These are phyloP conservation scores for Cyclospora cayetanensis DNA, from an alignment of 169 alveolate genomes.

Conservation along the genomic window DNA sequence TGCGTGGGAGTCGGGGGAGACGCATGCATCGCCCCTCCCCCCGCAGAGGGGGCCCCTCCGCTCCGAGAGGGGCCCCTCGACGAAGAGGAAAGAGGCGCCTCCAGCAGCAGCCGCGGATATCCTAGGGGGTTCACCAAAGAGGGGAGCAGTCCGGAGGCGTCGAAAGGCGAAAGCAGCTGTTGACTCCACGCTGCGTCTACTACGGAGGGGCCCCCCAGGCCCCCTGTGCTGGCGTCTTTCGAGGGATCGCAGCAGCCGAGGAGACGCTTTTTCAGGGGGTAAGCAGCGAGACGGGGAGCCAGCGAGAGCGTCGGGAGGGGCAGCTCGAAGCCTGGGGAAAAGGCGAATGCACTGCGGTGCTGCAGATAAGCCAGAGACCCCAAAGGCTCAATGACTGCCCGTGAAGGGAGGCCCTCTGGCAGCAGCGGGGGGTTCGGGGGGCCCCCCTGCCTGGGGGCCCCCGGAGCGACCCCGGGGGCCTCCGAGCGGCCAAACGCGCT, in stretches of 20 bases:
- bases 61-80: not conserved
- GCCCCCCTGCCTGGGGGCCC: not conserved
- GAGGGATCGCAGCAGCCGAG: conserved; percentile 1
- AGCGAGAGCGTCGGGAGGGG: conserved; percentile 22
- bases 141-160: conserved; percentile 1
- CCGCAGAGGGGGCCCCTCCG: not conserved
- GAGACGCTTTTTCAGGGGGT: not conserved
- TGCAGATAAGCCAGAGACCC: conserved; percentile 34
- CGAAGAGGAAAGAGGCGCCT: not conserved
- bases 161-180: not conserved
- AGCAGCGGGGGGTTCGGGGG: not conserved
- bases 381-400: not conserved
- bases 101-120: conserved; percentile 13
- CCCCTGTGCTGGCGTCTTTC: not conserved
- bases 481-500: not conserved
- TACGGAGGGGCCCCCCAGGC: not conserved
- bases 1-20: not conserved
- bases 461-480: not conserved
- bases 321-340: not conserved
- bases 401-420: conserved; percentile 18
- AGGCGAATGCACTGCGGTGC: not conserved
- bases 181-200: conserved; percentile 16
- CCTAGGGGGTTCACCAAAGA: conserved; percentile 31
- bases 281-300: not conserved
- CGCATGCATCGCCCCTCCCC: not conserved